Evolutionary conservation across 768 basidiomycete species (phyloP), one percentile per base, ranked within the genome.

Genomic region (Auriscalpium orientale): DNA sequence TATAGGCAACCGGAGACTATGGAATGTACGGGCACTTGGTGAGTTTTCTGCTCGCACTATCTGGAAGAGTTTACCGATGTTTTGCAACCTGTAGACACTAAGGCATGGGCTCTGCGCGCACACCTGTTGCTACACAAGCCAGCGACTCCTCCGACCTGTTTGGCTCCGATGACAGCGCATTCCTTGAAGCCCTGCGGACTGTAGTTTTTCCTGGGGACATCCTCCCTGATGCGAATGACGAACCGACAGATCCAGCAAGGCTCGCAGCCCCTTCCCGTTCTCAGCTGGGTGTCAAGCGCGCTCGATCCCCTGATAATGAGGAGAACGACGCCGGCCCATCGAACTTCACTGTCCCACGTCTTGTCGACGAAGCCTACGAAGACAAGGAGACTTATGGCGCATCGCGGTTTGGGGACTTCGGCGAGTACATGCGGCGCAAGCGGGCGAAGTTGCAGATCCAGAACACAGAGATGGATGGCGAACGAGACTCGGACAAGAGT

Each of bases 391-490:
- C 81, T 9, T 97, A 95, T 66, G 90, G 87, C 0, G 81, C 88
- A 3, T 81, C 87, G 34, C 80, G 75, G 37, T 98, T 95, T 67
- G 93, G 91, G 13, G 82, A 81, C 1, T 91, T 83, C 59, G 89
- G 88, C 0, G 85, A 94, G 65, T 98, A 97, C 66, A 92, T 97
- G 91, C 70, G 77, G 2, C 77, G 93, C 57, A 98, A 98, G 71
- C 82, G 95, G 2, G 86, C 88, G 34, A 98, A 98, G 68, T 68
- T 98, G 49, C 89, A 89, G 62, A 83, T 91, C 5, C 89, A 93
- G 71, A 91, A 92, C 58, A 66, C 67, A 36, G 68, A 70, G 54
- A 64, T 79, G 37, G 65, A 69, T 28, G 57, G 63, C 20, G 46
- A 38, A 15, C 56, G 53, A 21, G 65, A 55, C 20, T 28, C 28